phyloP scores from a whole-genome alignment of 208 protist species.

The Leishmania martiniquensis region DNA sequence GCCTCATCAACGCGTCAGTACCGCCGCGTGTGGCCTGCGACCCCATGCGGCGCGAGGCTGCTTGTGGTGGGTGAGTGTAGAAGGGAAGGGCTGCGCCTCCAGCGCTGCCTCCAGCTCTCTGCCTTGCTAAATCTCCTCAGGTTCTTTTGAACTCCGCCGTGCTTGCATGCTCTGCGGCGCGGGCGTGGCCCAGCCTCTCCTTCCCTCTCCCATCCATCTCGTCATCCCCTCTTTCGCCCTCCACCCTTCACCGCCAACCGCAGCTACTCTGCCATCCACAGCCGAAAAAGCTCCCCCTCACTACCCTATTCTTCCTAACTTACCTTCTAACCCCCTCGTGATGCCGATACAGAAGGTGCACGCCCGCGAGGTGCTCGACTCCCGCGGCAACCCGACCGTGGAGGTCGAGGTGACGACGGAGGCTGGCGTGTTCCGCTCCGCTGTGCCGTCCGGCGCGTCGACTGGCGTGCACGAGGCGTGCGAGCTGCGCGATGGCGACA shows the following conservation, averaged over 20 bases:
- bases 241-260: no score
- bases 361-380: constrained; percentile 91
- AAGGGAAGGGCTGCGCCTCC: no score
- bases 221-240: not conserved
- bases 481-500: constrained; percentile 97
- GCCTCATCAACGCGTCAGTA: no score
- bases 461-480: constrained; percentile 98
- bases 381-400: constrained; percentile 90
- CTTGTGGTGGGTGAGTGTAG: no score
- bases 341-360: constrained; percentile 90
- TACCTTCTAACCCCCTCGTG: not conserved
- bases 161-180: no score
- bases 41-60: no score
- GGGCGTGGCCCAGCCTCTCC: not conserved
- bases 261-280: no score
- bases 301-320: no score
- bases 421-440: constrained; percentile 95
- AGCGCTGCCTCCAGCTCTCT: not conserved
- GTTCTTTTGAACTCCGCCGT: not conserved
- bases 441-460: constrained; percentile 98
- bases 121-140: not conserved
- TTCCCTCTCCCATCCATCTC: not conserved
- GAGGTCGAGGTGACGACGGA: constrained; percentile 98
- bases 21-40: no score
- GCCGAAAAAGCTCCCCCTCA: no score